Evolutionary conservation across 2,329 filamentous ascomycete species (phyloP).

Genomic region (Aspergillus japonicus): DNA sequence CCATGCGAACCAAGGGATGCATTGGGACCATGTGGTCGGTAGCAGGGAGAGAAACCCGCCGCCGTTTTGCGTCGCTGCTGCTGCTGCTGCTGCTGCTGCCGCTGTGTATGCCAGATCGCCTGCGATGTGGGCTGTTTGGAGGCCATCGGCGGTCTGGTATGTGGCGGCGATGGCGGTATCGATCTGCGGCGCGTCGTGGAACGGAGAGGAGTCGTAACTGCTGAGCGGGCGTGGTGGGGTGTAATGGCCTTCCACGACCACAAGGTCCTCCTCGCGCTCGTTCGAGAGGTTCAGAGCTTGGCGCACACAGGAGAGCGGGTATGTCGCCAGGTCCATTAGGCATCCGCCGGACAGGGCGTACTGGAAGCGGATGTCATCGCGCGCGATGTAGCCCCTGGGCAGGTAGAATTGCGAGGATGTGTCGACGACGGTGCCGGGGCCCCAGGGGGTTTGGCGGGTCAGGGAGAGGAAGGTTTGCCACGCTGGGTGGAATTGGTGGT

Average conservation of each 20-base stretch:
- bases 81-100: neutral
- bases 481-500: conserved; percentile 53
- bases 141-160: conserved; percentile 13
- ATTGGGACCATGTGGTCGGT: conserved; percentile 9
- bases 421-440: conserved; percentile 36
- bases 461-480: conserved; percentile 41
- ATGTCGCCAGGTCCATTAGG: conserved; percentile 40
- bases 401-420: conserved; percentile 41
- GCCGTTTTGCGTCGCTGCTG: no score
- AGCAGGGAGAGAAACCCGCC: conserved; percentile 5
- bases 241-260: conserved; percentile 38
- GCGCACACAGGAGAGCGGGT: conserved; percentile 41
- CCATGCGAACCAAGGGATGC: conserved; percentile 17
- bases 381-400: conserved; percentile 30
- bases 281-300: conserved; percentile 30
- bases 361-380: conserved; percentile 47
- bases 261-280: conserved; percentile 35
- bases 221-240: conserved; percentile 24
- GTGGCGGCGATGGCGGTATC: conserved; percentile 21
- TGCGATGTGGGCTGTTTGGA: conserved; percentile 13
- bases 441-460: neutral
- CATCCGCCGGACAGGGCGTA: conserved; percentile 47
- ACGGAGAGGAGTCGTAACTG: neutral
- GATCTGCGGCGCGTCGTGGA: conserved; percentile 34
- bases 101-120: conserved; percentile 13